Base-by-base conservation (phyloP, 2,329 filamentous ascomycete genomes). In the Penicillium griseofulvum region DNA sequence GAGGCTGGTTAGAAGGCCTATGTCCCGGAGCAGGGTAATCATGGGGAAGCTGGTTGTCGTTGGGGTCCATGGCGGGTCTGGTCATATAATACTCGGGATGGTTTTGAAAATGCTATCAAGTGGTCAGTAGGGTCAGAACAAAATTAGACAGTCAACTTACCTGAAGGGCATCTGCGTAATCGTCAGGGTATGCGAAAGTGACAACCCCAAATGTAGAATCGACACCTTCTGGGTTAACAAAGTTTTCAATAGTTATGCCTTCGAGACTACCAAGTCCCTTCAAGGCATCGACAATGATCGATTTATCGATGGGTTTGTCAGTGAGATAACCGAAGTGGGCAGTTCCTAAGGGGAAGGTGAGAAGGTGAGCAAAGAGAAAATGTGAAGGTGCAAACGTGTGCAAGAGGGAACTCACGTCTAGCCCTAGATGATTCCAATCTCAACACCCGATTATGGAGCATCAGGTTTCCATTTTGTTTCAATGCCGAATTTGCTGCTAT, bases 231-330 rank as follows among this genome's bases (percentile, higher is more conserved):
- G 12, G n/a, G 14, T 24, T n/a, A 31, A 44, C 28, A 9, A 33
- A 41, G 19, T 14, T 26, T 24, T 33, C 26, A 10, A 37, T 19
- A 6, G 6, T 9, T 8, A 42, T n/a, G 4, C 7, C 29, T 28
- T 42, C 33, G 11, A 61, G 54, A 26, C 39, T 37, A 29, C 28
- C 38, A 19, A 28, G 29, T 22, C 22, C 33, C 24, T 52, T 34
- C 24, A 42, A 14, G 11, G 72, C 73, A 58, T 65, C 58, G 36
- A 70, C 62, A 8, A 66, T 52, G 19, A 60, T 63, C 64, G 38
- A 1, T 17, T 44, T 36, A 1, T 34, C 11, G 29, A 54, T 34
- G n/a, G 36, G 45, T 8, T 24, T 14, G 12, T 36, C 29, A n/a
- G 45, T 19, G 29, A 26, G 19, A 33, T 29, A 19, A 11, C 51